Base-by-base conservation (phyloP, 192 early-diverging fungal species). In the Coemansia sp. region DNA sequence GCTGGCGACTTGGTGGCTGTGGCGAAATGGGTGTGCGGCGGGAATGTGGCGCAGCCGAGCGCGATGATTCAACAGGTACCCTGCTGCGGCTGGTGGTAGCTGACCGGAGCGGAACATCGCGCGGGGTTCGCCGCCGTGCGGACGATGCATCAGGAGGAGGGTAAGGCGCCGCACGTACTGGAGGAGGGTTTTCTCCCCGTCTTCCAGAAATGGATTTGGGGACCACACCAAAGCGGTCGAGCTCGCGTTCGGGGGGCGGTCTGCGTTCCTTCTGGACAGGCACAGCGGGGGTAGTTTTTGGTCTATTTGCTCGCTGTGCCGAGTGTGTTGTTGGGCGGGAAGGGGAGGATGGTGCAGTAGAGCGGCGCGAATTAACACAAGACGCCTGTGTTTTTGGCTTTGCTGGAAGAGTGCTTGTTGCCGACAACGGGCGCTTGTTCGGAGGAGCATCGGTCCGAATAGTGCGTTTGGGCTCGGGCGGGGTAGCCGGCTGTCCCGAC, bases 51-150 rank as follows among this genome's bases (percentile, higher is more conserved):
- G 34, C 13, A 11, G 34, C 34, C 2, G 5, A 36, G 13, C 34
- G n/a, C n/a, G n/a, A n/a, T n/a, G n/a, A n/a, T n/a, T n/a, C n/a
- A n/a, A n/a, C n/a, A n/a, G n/a, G n/a, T n/a, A n/a, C n/a, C n/a
- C 2, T 44, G 41, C 0, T 19, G 13, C n/a, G 13, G 41, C 41
- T 11, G 4, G n/a, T n/a, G n/a, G 5, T 11, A 14, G 55, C 64
- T 92, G 13, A 79, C 91, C 28, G 79, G 86, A 54, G n/a, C 20
- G 34, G 20, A 2, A 7, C 22, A 31, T 40, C 44, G 22, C 22
- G 45, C 45, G 23, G 22, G 45, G 9, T 48, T 22, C 45, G 45
- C 22, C 22, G 23, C 23, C 45, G 20, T 48, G 45, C 45, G 2
- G 20, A 22, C 22, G 23, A 20, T 25, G 45, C 2, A 9, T 15